Conservation (phyloP, 352 stramenopile genomes). For the Phytophthora cajani region DNA sequence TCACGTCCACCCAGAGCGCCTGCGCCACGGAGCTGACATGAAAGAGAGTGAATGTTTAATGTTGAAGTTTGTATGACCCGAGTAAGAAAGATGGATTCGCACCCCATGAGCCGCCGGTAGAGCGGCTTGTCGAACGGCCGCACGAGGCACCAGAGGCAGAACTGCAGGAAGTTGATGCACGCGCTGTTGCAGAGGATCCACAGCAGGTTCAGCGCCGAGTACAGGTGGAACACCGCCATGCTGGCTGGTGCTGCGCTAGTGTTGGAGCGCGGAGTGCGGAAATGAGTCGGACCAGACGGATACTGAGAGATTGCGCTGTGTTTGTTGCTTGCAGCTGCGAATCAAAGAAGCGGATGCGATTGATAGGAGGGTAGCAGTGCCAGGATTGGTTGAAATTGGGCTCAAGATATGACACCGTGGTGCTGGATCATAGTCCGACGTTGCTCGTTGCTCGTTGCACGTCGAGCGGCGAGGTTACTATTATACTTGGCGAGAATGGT, state of each 20-base stretch:
- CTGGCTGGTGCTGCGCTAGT: slow-evolving; percentile 16
- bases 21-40: slow-evolving; percentile 58
- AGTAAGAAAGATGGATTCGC: slow-evolving; percentile 21
- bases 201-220: slow-evolving; percentile 80
- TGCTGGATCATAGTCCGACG: slow-evolving; percentile 13
- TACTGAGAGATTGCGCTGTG: slow-evolving; percentile 9
- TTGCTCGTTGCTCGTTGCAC: not conserved
- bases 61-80: slow-evolving; percentile 3
- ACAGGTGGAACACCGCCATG: slow-evolving; percentile 68
- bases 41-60: slow-evolving; percentile 1
- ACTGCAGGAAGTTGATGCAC: slow-evolving; percentile 82
- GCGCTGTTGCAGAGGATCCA: slow-evolving; percentile 87
- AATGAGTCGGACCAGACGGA: slow-evolving; percentile 25
- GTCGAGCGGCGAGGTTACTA: too few species aligned
- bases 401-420: slow-evolving; percentile 10
- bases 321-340: slow-evolving; percentile 15
- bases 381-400: slow-evolving; percentile 17
- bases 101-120: slow-evolving; percentile 85
- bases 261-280: not conserved
- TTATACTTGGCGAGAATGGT: too few species aligned
- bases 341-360: slow-evolving; percentile 1
- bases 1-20: slow-evolving; percentile 88
- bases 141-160: slow-evolving; percentile 85
- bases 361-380: slow-evolving; percentile 8
- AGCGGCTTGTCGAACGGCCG: slow-evolving; percentile 82